These are phyloP conservation scores for Coffea canephora DNA, from an alignment of 257 asterid genomes.

Conservation along the genomic window DNA sequence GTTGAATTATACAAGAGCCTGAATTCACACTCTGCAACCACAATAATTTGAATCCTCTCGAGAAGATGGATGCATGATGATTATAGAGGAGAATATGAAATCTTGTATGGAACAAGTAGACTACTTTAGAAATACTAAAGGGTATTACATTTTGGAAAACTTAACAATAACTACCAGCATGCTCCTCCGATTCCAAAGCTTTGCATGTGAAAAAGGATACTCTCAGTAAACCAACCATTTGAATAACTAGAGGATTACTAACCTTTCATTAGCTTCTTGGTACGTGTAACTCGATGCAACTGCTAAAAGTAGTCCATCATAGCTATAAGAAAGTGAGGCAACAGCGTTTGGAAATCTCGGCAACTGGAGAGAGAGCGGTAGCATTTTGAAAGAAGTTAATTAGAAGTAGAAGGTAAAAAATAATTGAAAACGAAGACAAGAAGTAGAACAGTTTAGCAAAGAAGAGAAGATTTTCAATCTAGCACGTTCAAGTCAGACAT, in stretches of 20 bases:
- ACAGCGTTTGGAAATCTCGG: constrained; percentile 57
- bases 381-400: constrained; percentile 13
- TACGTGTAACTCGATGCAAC: constrained; percentile 72
- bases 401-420: not conserved
- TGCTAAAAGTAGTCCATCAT: constrained; percentile 63
- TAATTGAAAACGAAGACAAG: not conserved
- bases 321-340: constrained; percentile 76
- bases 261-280: constrained; percentile 84
- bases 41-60: not conserved
- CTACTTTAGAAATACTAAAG: not conserved
- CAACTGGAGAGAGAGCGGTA: constrained; percentile 39
- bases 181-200: not conserved
- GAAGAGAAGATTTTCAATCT: not conserved
- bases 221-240: not conserved
- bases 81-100: not conserved
- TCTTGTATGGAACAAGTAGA: too few species aligned
- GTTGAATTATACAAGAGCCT: not conserved
- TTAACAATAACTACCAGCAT: not conserved
- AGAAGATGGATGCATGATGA: not conserved
- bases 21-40: not conserved
- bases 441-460: too few species aligned
- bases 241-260: constrained; percentile 12
- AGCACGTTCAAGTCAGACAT: not conserved
- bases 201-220: not conserved
- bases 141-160: not conserved